A percentile compares a stretch with the other conserved stretches of the same genome.
Evolutionary conservation across 768 basidiomycete species (phyloP).

Genomic region (Jaapia argillacea): DNA sequence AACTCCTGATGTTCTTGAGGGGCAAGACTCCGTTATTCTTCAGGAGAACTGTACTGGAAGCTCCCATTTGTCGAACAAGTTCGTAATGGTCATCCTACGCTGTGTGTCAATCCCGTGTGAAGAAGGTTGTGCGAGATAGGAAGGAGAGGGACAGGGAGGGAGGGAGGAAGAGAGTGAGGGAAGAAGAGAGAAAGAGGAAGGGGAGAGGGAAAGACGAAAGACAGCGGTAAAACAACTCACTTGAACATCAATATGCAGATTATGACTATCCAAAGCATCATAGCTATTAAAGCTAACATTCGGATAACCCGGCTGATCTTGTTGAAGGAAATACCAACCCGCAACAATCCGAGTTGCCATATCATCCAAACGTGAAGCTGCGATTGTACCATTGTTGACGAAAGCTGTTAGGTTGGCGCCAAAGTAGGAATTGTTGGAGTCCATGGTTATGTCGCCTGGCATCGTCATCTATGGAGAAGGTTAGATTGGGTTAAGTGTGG

Average conservation of each 20-base stretch:
- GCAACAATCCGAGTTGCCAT: slow-evolving; percentile 79
- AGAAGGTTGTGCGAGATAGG: no score
- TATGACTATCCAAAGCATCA: not conserved
- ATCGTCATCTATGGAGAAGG: slow-evolving; percentile 51
- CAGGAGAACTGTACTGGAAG: slow-evolving; percentile 64
- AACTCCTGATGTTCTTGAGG: slow-evolving; percentile 43
- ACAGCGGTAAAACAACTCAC: no score
- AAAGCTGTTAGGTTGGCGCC: slow-evolving; percentile 58
- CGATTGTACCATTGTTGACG: slow-evolving; percentile 66
- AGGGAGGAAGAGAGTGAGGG: no score
- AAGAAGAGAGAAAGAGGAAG: no score
- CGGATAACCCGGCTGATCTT: slow-evolving; percentile 57
- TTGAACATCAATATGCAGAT: not conserved
- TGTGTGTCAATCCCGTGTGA: slow-evolving; percentile 48
- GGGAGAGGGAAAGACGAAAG: no score
- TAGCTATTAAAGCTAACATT: not conserved
- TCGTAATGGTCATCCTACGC: slow-evolving; percentile 55
- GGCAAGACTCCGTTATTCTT: slow-evolving; percentile 62
- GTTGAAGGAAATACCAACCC: slow-evolving; percentile 54
- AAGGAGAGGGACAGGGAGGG: no score
- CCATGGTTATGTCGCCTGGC: slow-evolving; percentile 50
- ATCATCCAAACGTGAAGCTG: slow-evolving; percentile 56
- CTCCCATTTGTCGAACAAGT: slow-evolving; percentile 63
- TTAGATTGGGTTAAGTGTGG: not conserved
- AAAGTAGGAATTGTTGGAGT: slow-evolving; percentile 44